Percentiles rank a stretch among this genome's conserved stretches.
Conservation (phyloP, 371 early-diverging fungal species). For the Rhizomucor miehei region DNA sequence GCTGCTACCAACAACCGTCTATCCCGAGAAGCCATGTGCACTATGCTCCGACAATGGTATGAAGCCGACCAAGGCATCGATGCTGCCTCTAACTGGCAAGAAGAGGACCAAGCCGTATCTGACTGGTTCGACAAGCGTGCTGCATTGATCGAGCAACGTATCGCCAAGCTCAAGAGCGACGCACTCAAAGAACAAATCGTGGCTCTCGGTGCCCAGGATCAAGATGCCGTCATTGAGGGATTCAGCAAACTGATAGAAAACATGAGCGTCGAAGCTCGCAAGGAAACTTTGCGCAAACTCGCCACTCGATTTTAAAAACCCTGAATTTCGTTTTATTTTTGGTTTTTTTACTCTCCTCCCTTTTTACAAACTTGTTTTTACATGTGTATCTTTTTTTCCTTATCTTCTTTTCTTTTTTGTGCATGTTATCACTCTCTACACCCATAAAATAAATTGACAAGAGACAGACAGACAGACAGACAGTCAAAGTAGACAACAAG, state of each 20-base stretch:
- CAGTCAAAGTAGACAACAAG: too few relatives aligned
- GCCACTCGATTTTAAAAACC: slow-evolving; percentile 27
- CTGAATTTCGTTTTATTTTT: background rate
- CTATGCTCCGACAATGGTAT: slow-evolving; percentile 60
- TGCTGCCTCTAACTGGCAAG: slow-evolving; percentile 2
- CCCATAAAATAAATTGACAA: too few relatives aligned
- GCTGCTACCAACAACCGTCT: slow-evolving; percentile 35
- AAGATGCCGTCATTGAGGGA: slow-evolving; percentile 52
- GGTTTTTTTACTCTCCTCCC: background rate
- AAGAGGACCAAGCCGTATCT: slow-evolving; percentile 50
- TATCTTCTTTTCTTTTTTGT: too few relatives aligned
- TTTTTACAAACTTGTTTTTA: background rate
- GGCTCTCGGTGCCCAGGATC: slow-evolving; percentile 32
- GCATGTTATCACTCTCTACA: too few relatives aligned
- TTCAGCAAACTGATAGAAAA: slow-evolving; percentile 42
- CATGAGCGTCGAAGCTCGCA: slow-evolving; percentile 34
- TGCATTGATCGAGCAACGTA: slow-evolving; percentile 45
- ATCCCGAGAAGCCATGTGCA: slow-evolving; percentile 46
- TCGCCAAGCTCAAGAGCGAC: slow-evolving; percentile 38
- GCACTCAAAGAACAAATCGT: slow-evolving; percentile 35
- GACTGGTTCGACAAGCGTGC: slow-evolving; percentile 65
- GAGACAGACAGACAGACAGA: too few relatives aligned
- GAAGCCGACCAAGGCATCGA: slow-evolving; percentile 5
- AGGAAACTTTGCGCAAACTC: slow-evolving; percentile 42
- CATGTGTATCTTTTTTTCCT: too few relatives aligned